Base-by-base conservation (phyloP, 1,284 basidiomycete species). In the Rhodotorula sp. region DNA sequence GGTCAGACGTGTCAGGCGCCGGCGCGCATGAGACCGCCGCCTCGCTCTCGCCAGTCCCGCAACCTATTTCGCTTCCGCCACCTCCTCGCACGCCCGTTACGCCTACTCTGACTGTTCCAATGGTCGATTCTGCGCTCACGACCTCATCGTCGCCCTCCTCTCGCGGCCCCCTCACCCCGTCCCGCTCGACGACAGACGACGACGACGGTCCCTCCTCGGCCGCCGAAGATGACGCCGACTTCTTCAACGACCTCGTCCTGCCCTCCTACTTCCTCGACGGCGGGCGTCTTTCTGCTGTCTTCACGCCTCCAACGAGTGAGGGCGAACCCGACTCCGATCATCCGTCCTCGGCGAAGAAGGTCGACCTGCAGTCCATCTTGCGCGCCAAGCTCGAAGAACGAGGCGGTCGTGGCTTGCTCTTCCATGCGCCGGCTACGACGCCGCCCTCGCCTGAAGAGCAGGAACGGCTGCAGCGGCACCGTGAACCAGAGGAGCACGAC, bases 231-330 rank as follows among this genome's bases (percentile, higher is more conserved):
- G 84, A 86, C 34, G 87, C 87, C 58, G 86, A 85, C 72, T 87
- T 89, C 59, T 84, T 92, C 24, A 89, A 91, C 53, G 90, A 90
- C 39, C 83, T 92, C 34, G 86, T 90, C 70, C 84, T 92, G 59
- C 90, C 90, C 10, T 85, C 86, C 2, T 77, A 75, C 61, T 66
- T 74, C 36, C 63, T 75, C 39, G 30, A 29, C 47, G 36, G 36
- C 44, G 32, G n/a, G 30, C 32, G 60, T 29, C 22, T 29, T 15
- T 27, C 53, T 29, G 47, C 56, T 47, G 30, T 59, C 20, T 39
- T 62, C 27, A 73, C 73, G 11, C 69, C 72, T 10, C 68, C 76
- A 4, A 84, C 87, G 24, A 65, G 63, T 32, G 83, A 88, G 66
- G 84, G 83, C 67, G 86, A 84, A 70, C 86, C 89, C 77, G 58